phyloP scores from a whole-genome alignment of 345 rosid species.

The Mallotus nudiflorus region DNA sequence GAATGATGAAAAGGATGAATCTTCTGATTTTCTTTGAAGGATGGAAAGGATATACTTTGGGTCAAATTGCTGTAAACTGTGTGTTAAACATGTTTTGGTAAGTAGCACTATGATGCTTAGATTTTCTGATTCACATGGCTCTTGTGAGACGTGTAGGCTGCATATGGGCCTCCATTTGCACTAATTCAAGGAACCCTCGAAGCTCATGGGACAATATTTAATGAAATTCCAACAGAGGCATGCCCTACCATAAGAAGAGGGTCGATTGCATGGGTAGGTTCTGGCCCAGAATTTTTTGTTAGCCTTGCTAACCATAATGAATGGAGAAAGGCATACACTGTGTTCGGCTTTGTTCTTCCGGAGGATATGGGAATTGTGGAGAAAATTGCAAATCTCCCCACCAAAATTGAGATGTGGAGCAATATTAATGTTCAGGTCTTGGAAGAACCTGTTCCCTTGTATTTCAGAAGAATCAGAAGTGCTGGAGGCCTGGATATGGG shows the following conservation, averaged over 20 bases:
- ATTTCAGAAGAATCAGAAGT: constrained; percentile 45
- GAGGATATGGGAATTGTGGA: constrained; percentile 80
- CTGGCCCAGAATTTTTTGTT: constrained; percentile 90
- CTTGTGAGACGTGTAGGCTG: constrained; percentile 47
- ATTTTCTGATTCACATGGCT: constrained; percentile 1
- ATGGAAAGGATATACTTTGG: too few relatives aligned
- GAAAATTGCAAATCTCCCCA: constrained; percentile 66
- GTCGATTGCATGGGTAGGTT: constrained; percentile 80
- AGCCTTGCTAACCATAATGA: constrained; percentile 79
- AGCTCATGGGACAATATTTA: constrained; percentile 55
- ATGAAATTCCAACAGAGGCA: constrained; percentile 54
- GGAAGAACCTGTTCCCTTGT: constrained; percentile 58
- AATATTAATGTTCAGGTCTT: constrained; percentile 62
- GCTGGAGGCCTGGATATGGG: constrained; percentile 15
- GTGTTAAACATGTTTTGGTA: too few relatives aligned
- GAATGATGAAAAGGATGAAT: not conserved
- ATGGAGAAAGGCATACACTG: constrained; percentile 67
- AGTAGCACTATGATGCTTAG: constrained; percentile 4
- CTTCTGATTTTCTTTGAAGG: not conserved
- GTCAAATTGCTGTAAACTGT: too few relatives aligned
- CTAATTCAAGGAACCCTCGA: constrained; percentile 84
- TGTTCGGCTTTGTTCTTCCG: constrained; percentile 70
- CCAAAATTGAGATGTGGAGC: constrained; percentile 73
- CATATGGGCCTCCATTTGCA: constrained; percentile 86
- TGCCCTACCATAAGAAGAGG: constrained; percentile 73